phyloP scores from a whole-genome alignment of 1,284 basidiomycete genomes.

The Ganoderma multipileum region DNA sequence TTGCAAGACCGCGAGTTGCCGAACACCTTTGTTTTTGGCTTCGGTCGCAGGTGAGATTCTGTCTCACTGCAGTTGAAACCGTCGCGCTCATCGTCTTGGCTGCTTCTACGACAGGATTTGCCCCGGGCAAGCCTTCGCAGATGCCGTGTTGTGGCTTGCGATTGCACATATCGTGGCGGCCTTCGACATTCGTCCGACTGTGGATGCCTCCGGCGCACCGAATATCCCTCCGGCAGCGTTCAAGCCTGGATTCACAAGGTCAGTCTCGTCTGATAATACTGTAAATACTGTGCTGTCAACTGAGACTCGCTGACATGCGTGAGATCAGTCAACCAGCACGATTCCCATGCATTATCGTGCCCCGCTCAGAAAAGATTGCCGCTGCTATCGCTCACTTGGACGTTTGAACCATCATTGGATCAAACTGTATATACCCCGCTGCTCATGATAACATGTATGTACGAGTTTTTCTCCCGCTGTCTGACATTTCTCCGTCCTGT shows the following conservation, averaged over 20 bases:
- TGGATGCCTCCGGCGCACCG: constrained; percentile 32
- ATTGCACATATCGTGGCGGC: constrained; percentile 34
- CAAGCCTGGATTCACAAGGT: constrained; percentile 27
- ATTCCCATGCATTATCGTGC: constrained; percentile 21
- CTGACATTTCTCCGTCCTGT: neutral
- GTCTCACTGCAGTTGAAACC: neutral
- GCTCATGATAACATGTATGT: neutral
- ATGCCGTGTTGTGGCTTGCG: constrained; percentile 35
- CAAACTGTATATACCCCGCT: neutral
- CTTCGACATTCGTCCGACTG: constrained; percentile 35
- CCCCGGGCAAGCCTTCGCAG: constrained; percentile 39
- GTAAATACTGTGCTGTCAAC: neutral
- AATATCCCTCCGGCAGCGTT: constrained; percentile 33
- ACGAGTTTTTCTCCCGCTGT: neutral
- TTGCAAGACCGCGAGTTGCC: constrained; percentile 8
- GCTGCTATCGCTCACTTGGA: constrained; percentile 5
- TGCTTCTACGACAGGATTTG: constrained; percentile 31
- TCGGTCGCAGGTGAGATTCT: constrained; percentile 40
- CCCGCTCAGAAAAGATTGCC: constrained; percentile 16
- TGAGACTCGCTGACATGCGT: neutral
- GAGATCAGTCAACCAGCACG: constrained; percentile 14
- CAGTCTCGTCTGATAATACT: neutral
- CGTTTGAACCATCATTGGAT: neutral
- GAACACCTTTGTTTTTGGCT: constrained; percentile 23
- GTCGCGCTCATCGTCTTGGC: neutral